A percentile compares a stretch with the other conserved stretches of the same genome.
Evolutionary conservation across 2,329 filamentous ascomycete genomes (phyloP).

Genomic region (Cladophialophora carrionii): DNA sequence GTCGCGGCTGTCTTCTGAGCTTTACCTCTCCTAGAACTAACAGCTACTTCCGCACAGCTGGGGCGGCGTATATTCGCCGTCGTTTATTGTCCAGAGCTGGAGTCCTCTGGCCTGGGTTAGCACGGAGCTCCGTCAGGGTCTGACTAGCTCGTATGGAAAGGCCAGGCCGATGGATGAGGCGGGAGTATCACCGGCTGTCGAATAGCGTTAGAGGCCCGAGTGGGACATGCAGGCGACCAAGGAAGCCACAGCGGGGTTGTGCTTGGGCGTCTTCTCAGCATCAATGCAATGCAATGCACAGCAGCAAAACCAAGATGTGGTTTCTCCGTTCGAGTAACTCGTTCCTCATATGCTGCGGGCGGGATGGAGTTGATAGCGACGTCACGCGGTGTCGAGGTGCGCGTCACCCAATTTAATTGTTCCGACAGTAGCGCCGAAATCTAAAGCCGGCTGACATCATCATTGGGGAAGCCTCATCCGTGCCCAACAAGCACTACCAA

Average conservation of each 20-base stretch:
- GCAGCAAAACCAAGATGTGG: conserved; percentile 1
- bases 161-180: neutral
- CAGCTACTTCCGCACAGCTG: neutral
- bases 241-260: neutral
- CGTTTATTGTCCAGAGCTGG: neutral
- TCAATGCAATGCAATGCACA: neutral
- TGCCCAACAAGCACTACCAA: too few relatives aligned
- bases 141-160: neutral
- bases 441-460: neutral
- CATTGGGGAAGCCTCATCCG: neutral
- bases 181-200: neutral
- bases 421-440: conserved; percentile 5
- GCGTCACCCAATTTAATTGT: neutral
- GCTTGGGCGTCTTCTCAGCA: neutral
- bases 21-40: neutral
- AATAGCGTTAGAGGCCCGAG: neutral
- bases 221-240: neutral
- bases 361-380: neutral
- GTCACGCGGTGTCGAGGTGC: neutral
- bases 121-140: conserved; percentile 7
- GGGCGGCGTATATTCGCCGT: neutral
- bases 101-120: conserved; percentile 6
- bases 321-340: neutral
- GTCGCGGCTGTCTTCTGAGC: neutral
- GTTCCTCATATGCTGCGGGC: neutral